These are phyloP conservation scores for Macrocybe gigantea DNA, from an alignment of 768 basidiomycete species.

Conservation along the genomic window DNA sequence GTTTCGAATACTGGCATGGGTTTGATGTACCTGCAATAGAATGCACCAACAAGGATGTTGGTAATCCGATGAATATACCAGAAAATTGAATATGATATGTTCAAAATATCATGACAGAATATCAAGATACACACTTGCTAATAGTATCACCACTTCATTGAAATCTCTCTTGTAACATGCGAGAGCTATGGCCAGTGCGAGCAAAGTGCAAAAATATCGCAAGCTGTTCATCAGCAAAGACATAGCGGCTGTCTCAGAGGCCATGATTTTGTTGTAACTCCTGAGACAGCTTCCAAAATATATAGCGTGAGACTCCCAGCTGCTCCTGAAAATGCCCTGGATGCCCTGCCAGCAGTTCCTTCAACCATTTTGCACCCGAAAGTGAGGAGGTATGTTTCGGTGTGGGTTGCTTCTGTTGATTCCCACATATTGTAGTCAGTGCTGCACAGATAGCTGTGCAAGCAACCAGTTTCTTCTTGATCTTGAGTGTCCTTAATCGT, in stretches of 20 bases:
- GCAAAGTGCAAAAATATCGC: constrained; percentile 20
- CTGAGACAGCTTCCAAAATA: constrained; percentile 16
- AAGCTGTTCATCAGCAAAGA: constrained; percentile 23
- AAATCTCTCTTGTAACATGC: constrained; percentile 20
- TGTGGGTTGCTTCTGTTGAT: too few relatives aligned
- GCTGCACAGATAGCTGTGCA: too few relatives aligned
- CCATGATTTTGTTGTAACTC: constrained; percentile 13
- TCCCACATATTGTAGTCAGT: too few relatives aligned
- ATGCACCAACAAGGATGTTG: constrained; percentile 9
- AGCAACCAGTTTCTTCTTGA: too few relatives aligned
- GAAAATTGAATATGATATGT: constrained; percentile 1
- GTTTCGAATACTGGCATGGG: constrained; percentile 7
- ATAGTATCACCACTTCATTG: constrained; percentile 26
- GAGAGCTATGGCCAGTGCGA: constrained; percentile 13
- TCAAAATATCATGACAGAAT: constrained; percentile 11
- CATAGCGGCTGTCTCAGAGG: constrained; percentile 9
- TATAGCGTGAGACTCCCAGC: constrained; percentile 3
- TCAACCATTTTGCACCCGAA: not conserved
- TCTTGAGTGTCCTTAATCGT: too few relatives aligned
- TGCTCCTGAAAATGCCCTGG: not conserved
- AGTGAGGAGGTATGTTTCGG: not conserved
- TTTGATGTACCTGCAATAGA: constrained; percentile 16
- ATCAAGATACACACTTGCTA: constrained; percentile 12
- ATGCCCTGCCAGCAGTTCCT: not conserved
- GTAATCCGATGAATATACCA: constrained; percentile 14